Percentiles rank a stretch among this genome's conserved stretches.
Evolutionary conservation across 2,329 filamentous ascomycete species (phyloP).

Genomic region (Microcyclospora pomicola): DNA sequence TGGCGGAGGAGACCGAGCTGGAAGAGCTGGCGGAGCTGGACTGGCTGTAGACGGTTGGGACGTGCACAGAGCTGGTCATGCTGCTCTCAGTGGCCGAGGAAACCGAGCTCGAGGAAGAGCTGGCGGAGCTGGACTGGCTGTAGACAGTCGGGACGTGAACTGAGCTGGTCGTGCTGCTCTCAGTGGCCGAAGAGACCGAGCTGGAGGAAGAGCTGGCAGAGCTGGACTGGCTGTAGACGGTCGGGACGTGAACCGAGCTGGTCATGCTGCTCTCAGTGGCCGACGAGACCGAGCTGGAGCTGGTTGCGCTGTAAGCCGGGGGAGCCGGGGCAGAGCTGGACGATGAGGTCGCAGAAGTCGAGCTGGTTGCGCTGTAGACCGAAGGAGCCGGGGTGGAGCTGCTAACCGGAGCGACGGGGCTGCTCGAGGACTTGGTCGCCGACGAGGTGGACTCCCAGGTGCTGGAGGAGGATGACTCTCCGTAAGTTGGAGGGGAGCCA

Average conservation of each 20-base stretch:
- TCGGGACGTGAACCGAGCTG: background rate
- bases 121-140: slow-evolving; percentile 3
- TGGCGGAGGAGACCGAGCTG: slow-evolving; percentile 1
- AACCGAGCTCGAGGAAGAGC: slow-evolving; percentile 3
- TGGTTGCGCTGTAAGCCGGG: slow-evolving; percentile 2
- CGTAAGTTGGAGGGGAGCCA: slow-evolving; percentile 1
- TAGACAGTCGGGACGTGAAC: no score
- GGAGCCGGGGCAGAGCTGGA: slow-evolving; percentile 2
- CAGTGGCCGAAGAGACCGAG: background rate
- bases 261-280: no score
- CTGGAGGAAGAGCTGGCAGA: background rate
- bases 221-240: background rate
- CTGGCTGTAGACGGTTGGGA: background rate
- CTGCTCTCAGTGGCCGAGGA: slow-evolving; percentile 1
- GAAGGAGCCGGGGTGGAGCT: slow-evolving; percentile 1
- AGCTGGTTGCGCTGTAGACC: slow-evolving; percentile 2
- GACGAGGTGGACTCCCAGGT: slow-evolving; percentile 2
- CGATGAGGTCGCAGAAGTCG: slow-evolving; percentile 4
- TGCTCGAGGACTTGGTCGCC: slow-evolving; percentile 2
- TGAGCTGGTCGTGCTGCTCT: background rate
- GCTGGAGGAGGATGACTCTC: background rate
- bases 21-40: slow-evolving; percentile 1
- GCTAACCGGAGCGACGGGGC: slow-evolving; percentile 1
- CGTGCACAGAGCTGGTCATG: slow-evolving; percentile 1
- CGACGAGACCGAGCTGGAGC: slow-evolving; percentile 4